Percentiles rank a stretch among this genome's conserved stretches.
phyloP scores from a whole-genome alignment of 2,329 filamentous ascomycete genomes.

The Davidsoniella australis region DNA sequence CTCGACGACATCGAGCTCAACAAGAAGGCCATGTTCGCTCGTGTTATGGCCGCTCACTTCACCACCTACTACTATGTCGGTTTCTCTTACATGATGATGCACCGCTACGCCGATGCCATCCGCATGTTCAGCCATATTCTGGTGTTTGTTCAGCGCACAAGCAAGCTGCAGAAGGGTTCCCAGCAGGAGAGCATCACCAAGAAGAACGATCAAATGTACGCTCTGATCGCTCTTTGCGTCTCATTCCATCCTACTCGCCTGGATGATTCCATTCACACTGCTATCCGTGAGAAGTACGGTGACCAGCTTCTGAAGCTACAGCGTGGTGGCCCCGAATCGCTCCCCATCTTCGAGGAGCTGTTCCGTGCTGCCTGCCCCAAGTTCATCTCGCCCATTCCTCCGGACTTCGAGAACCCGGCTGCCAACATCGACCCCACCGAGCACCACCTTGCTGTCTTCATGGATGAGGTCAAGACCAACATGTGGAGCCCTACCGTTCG shows the following conservation, averaged over 20 bases:
- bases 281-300: slow-evolving; percentile 95
- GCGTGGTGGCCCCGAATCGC: slow-evolving; percentile 83
- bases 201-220: slow-evolving; percentile 99
- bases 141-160: slow-evolving; percentile 94
- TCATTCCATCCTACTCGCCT: slow-evolving; percentile 93
- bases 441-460: slow-evolving; percentile 94
- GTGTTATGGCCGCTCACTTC: slow-evolving; percentile 98
- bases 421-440: slow-evolving; percentile 93
- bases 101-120: slow-evolving; percentile 96
- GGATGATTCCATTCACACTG: slow-evolving; percentile 97
- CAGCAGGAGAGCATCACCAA: slow-evolving; percentile 98
- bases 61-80: slow-evolving; percentile 99
- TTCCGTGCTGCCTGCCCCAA: slow-evolving; percentile 97
- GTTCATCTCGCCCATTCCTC: slow-evolving; percentile 94
- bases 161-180: slow-evolving; percentile 99
- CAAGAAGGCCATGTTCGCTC: slow-evolving; percentile 99
- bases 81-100: slow-evolving; percentile 99
- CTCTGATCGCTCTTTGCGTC: slow-evolving; percentile 94
- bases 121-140: slow-evolving; percentile 99
- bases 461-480: slow-evolving; percentile 99
- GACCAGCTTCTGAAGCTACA: slow-evolving; percentile 96
- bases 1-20: slow-evolving; percentile 99
- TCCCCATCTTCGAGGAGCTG: slow-evolving; percentile 94
- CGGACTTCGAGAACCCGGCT: slow-evolving; percentile 93
- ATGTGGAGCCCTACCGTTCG: slow-evolving; percentile 96